Evolutionary conservation across 2,329 filamentous ascomycete species (phyloP).

Genomic region (Xylaria digitata): DNA sequence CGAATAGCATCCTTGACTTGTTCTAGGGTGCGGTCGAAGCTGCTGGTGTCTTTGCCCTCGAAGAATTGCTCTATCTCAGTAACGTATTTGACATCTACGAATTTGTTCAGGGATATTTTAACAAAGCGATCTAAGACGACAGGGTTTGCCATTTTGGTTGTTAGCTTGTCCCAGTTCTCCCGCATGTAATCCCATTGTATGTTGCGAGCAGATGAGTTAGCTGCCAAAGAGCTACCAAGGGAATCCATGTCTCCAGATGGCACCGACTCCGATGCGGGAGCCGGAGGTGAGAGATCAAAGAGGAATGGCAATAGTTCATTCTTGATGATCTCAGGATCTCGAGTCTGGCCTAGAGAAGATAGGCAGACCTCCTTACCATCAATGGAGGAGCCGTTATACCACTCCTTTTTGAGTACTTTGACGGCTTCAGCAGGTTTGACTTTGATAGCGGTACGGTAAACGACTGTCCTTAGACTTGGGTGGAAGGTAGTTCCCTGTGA

Average conservation of each 20-base stretch:
- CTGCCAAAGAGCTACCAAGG: conserved; percentile 76
- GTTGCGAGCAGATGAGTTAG: conserved; percentile 77
- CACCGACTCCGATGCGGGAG: conserved; percentile 69
- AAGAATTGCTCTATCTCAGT: conserved; percentile 89
- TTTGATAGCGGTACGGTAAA: conserved; percentile 83
- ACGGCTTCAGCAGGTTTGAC: conserved; percentile 75
- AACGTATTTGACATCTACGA: conserved; percentile 75
- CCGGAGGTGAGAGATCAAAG: conserved; percentile 71
- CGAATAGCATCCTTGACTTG: conserved; percentile 88
- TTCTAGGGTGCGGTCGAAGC: conserved; percentile 86
- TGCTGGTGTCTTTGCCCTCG: conserved; percentile 82
- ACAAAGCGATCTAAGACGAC: conserved; percentile 92
- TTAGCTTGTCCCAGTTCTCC: conserved; percentile 80
- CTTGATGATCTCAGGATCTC: conserved; percentile 74
- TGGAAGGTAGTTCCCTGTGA: conserved; percentile 77
- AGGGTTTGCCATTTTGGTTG: conserved; percentile 80
- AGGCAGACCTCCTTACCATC: conserved; percentile 92
- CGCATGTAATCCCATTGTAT: conserved; percentile 89
- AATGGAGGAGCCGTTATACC: conserved; percentile 81
- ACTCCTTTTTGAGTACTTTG: conserved; percentile 84
- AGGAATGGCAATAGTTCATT: conserved; percentile 79
- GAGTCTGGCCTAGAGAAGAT: conserved; percentile 77
- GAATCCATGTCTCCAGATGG: conserved; percentile 89
- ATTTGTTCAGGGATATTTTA: conserved; percentile 80
- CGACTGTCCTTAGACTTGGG: conserved; percentile 80